A percentile compares a stretch with the other conserved stretches of the same genome.
phyloP scores from a whole-genome alignment of 2,329 filamentous ascomycete genomes.

The Domatiomyces catenatus region DNA sequence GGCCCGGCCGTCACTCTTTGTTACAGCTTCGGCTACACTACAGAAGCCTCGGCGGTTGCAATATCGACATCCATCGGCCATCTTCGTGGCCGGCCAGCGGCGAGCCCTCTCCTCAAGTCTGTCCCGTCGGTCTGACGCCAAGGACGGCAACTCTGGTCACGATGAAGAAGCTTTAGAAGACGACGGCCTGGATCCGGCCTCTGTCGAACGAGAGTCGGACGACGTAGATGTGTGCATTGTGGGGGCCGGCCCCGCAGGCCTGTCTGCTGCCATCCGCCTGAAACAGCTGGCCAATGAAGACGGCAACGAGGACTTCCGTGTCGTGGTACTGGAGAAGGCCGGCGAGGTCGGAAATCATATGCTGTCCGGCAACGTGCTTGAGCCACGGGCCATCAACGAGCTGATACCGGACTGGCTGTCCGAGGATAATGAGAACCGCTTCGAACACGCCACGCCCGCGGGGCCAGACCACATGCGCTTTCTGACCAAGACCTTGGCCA shows the following conservation, averaged over 20 bases:
- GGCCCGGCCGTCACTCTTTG: conserved; percentile 13
- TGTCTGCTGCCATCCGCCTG: conserved; percentile 26
- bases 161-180: conserved; percentile 25
- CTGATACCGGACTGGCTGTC: conserved; percentile 86
- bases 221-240: conserved; percentile 94
- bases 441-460: conserved; percentile 74
- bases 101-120: conserved; percentile 32
- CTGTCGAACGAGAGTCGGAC: conserved; percentile 74
- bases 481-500: conserved; percentile 62
- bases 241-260: conserved; percentile 41
- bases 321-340: conserved; percentile 85
- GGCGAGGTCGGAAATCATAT: conserved; percentile 91
- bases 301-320: conserved; percentile 89
- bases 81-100: conserved; percentile 20
- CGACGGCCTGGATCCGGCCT: conserved; percentile 48
- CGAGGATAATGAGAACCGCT: conserved; percentile 73
- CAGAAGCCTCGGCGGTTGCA: conserved; percentile 5
- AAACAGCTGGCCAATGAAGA: conserved; percentile 72
- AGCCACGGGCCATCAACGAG: conserved; percentile 76
- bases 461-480: conserved; percentile 82
- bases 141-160: conserved; percentile 4
- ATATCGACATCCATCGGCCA: conserved; percentile 7
- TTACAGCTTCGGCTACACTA: conserved; percentile 4
- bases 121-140: conserved; percentile 27
- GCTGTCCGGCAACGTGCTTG: conserved; percentile 85